phyloP scores from a whole-genome alignment of 2,329 filamentous ascomycete genomes.

The Diaporthe destruens region DNA sequence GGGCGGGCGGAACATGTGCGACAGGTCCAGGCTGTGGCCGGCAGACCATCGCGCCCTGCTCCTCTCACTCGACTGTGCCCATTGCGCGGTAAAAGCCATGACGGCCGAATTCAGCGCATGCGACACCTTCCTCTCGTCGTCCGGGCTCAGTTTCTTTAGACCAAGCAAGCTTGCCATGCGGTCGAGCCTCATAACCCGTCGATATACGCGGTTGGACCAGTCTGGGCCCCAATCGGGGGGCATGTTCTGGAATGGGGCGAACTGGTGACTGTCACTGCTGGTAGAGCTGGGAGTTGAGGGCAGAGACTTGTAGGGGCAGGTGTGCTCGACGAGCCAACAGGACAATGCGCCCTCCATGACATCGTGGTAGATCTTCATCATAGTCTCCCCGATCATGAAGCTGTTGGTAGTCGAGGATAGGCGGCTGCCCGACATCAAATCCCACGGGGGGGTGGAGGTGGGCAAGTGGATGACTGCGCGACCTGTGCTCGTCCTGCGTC shows the following conservation, averaged over 20 bases:
- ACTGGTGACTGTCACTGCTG: constrained; percentile 25
- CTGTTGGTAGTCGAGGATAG: constrained; percentile 50
- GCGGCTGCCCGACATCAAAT: constrained; percentile 12
- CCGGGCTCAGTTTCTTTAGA: constrained; percentile 55
- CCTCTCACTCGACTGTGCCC: constrained; percentile 56
- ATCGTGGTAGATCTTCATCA: constrained; percentile 66
- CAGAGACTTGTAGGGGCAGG: constrained; percentile 60
- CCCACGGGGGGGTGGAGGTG: constrained; percentile 22
- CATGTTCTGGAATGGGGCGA: constrained; percentile 32
- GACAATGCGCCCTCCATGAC: constrained; percentile 65
- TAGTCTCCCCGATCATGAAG: constrained; percentile 55
- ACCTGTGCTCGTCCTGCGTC: constrained; percentile 28
- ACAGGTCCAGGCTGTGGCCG: not conserved
- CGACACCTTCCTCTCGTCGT: constrained; percentile 58
- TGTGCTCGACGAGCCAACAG: constrained; percentile 67
- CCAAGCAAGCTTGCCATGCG: constrained; percentile 55
- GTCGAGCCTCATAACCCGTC: constrained; percentile 62
- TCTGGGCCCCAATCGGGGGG: constrained; percentile 53
- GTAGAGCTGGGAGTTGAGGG: constrained; percentile 16
- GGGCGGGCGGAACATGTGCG: constrained; percentile 1
- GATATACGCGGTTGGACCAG: constrained; percentile 64
- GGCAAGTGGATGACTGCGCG: constrained; percentile 3
- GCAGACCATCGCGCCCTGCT: constrained; percentile 40
- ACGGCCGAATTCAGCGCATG: constrained; percentile 62
- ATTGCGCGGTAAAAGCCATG: constrained; percentile 66